These are phyloP conservation scores for Lasiosphaeria hispida DNA, from an alignment of 495 filamentous ascomycete genomes.

Conservation along the genomic window DNA sequence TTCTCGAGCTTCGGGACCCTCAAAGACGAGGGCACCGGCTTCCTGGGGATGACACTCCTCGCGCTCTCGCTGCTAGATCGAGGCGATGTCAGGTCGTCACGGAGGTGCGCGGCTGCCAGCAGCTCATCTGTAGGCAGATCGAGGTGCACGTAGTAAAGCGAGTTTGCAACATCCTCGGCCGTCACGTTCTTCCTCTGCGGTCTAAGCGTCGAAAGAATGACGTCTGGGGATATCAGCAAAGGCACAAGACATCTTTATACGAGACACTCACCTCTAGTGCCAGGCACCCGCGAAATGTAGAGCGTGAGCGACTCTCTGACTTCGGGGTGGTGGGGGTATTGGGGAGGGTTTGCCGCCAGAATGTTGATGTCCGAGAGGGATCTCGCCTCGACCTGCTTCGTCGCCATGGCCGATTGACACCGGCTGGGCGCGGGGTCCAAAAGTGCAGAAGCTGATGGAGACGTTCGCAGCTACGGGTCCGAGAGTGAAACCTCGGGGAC, in stretches of 20 bases:
- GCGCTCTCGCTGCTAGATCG: conserved; percentile 48
- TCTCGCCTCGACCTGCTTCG: conserved; percentile 61
- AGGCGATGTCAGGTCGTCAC: conserved; percentile 40
- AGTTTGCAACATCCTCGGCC: conserved; percentile 79
- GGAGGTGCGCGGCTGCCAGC: conserved; percentile 46
- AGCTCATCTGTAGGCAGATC: conserved; percentile 58
- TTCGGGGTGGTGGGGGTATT: conserved; percentile 71
- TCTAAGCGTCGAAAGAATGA: conserved; percentile 90
- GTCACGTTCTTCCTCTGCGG: conserved; percentile 84
- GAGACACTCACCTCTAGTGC: conserved; percentile 68
- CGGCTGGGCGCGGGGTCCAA: not conserved
- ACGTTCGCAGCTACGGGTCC: not conserved
- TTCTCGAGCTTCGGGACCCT: conserved; percentile 16
- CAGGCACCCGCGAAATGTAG: conserved; percentile 90
- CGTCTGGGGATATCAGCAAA: conserved; percentile 55
- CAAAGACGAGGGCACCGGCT: conserved; percentile 38
- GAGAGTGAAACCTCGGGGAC: not conserved
- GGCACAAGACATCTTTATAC: conserved; percentile 8
- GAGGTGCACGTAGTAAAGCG: conserved; percentile 87
- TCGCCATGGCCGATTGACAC: conserved; percentile 15
- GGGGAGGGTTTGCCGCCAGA: conserved; percentile 82
- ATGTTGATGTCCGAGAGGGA: conserved; percentile 77
- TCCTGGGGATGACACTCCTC: conserved; percentile 42
- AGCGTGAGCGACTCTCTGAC: conserved; percentile 67
- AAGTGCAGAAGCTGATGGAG: not conserved